A percentile compares a stretch with the other conserved stretches of the same genome.
Conservation (phyloP, 2,329 filamentous ascomycete species). For the Diaporthe citrichinensis region DNA sequence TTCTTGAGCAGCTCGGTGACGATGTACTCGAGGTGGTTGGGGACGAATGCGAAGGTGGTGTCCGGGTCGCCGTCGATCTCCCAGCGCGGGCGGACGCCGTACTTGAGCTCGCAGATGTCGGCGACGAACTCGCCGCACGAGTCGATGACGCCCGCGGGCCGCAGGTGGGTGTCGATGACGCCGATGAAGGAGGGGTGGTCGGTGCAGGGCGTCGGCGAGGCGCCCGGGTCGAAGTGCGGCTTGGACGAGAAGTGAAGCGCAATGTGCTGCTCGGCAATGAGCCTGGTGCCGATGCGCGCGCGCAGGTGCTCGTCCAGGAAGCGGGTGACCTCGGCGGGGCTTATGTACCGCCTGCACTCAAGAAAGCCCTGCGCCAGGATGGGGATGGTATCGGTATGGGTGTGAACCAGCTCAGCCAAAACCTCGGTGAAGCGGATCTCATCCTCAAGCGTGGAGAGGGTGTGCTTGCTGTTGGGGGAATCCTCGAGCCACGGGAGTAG, state of each 20-base stretch:
- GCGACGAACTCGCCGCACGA: constrained; percentile 91
- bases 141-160: constrained; percentile 85
- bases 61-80: constrained; percentile 87
- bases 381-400: constrained; percentile 94
- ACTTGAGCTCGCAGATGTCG: constrained; percentile 96
- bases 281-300: constrained; percentile 90
- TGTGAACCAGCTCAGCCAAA: constrained; percentile 94
- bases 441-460: constrained; percentile 83
- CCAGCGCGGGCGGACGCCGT: constrained; percentile 87
- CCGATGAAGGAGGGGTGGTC: constrained; percentile 83
- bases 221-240: constrained; percentile 74
- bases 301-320: constrained; percentile 96
- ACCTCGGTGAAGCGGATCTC: constrained; percentile 93
- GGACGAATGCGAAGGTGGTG: constrained; percentile 93
- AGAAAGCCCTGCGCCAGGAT: constrained; percentile 92
- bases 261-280: constrained; percentile 97
- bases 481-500: constrained; percentile 81
- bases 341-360: constrained; percentile 93
- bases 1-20: constrained; percentile 97
- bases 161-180: constrained; percentile 92
- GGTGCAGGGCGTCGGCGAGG: constrained; percentile 64
- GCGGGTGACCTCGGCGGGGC: constrained; percentile 82
- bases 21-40: constrained; percentile 97
- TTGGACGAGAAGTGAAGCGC: constrained; percentile 83
- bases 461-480: constrained; percentile 56